Evolutionary conservation across 108 stramenopile genomes (phyloP), one percentile per base, ranked within the genome.

Genomic region (Schizochytrium sp.): DNA sequence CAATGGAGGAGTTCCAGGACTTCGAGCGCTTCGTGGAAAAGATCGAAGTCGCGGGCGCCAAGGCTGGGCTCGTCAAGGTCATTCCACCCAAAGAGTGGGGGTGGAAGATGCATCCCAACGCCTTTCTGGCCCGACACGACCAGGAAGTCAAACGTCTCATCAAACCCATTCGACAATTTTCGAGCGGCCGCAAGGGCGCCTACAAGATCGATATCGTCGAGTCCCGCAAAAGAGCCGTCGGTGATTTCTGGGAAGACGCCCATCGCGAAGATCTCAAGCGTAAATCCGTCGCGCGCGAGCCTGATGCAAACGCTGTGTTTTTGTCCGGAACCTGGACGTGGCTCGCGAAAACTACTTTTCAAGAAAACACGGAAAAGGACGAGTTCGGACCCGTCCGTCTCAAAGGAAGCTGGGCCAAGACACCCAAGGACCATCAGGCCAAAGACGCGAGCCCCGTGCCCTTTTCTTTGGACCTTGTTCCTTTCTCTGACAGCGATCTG

Each of bases 41-140:
- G 28, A 90, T 93, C 44, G 92, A 94, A 23, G 57, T 44, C 21
- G 90, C 44, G 8, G 89, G 71, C 3, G 83, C 60, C 34, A 53
- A 88, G 25, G 76, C 57, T 16, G 93, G 93, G 10, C 69, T 94
- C 43, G 91, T 91, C 87, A 94, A 94, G 72, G 88, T 94, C 60
- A 90, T 93, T 8, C 93, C 93, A 5, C 93, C 93, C 5, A 48
- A 71, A 51, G 92, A 88, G 23, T 63, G 51, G 47, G 44, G 43
- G 19, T 47, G 58, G 76, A 83, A 83, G 28, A 53, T 83, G 76
- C 48, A 83, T 45, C 51, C 76, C n/a, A 83, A 83, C 4, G 23
- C 51, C 28, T 83, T 83, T 48, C 5, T 25, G 18, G 83, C 14
- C 29, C 44, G 18, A 10, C 44, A 43, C 63, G 57, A 72, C n/a